Evolutionary conservation across 2,329 filamentous ascomycete species (phyloP).

Genomic region (Arachnomyces sp.): DNA sequence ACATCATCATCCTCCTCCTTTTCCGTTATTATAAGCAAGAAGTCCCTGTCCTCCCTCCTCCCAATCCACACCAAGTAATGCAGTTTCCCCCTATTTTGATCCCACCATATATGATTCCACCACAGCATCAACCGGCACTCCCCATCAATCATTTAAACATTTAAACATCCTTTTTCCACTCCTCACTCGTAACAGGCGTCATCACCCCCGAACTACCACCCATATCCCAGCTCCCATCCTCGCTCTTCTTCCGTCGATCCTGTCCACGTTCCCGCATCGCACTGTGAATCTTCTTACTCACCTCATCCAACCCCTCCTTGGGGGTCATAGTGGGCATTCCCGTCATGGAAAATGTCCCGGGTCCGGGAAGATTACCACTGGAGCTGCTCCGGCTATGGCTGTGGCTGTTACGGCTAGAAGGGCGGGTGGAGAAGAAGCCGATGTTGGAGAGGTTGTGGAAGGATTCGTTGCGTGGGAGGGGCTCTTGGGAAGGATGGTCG

Average conservation of each 20-base stretch:
- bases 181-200: slow-evolving; percentile 28
- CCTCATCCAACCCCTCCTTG: slow-evolving; percentile 69
- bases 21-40: no score
- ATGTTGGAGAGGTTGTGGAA: slow-evolving; percentile 84
- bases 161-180: slow-evolving; percentile 29
- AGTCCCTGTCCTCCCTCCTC: no score
- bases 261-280: slow-evolving; percentile 76
- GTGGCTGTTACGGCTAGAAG: slow-evolving; percentile 58
- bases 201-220: slow-evolving; percentile 27
- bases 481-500: slow-evolving; percentile 28
- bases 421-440: slow-evolving; percentile 82
- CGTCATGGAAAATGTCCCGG: slow-evolving; percentile 57
- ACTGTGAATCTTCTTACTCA: slow-evolving; percentile 72
- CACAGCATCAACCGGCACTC: slow-evolving; percentile 2
- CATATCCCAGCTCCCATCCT: slow-evolving; percentile 34
- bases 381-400: slow-evolving; percentile 63
- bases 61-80: no score
- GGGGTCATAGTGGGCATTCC: slow-evolving; percentile 61
- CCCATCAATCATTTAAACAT: no score
- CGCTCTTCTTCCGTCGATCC: slow-evolving; percentile 46
- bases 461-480: slow-evolving; percentile 80
- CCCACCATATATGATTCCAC: slow-evolving; percentile 1
- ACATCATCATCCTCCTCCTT: no score
- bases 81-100: not conserved
- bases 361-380: slow-evolving; percentile 55